Evolutionary conservation across 129 eudicot genomes (phyloP), one percentile per base, ranked within the genome.

Genomic region (Chrysanthemum makinoi): DNA sequence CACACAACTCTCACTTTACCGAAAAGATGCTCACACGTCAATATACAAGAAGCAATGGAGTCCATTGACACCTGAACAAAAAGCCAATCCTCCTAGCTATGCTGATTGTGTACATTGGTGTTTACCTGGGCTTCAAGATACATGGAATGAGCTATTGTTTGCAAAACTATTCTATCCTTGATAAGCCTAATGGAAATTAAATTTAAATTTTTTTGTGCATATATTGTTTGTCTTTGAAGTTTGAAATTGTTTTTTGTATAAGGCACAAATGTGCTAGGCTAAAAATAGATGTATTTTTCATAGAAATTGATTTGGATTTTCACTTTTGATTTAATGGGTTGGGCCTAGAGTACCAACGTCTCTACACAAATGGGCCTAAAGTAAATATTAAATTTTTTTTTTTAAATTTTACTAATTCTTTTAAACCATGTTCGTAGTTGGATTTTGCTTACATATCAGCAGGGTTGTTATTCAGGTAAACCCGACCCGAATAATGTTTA

Each of bases 91-190:
- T 0, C 70, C 55, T 5, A 83, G 88, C 69, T 88, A 88, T 55
- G 88, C 95, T 33, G 95, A 88, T 58, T 88, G 95, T 24, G 83
- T 80, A 52, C 95, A 88, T 43, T 88, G 90, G 90, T 88, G 95
- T 54, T 72, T 88, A 51, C 95, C 95, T 4, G 95, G 95, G 10
- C 82, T 88, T 15, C 95, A 85, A 55, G 95, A 88, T 76, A 85
- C 86, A 24, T 88, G 95, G 95, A 85, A 88, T 24, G 90, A 89
- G 64, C 89, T 89, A 53, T 68, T 89, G 14, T 86, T 72, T 62
- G 48, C 66, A 1, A 62, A 62, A 17, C 66, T 62, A 10, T 88
- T 91, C 26, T 88, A 86, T 72, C 91, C 91, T 67, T 89, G 49
- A 72, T 35, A 59, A 28, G 0, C n/a, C 56, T 56, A 39, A 43